Evolutionary conservation across 2,329 filamentous ascomycete genomes (phyloP).

Genomic region (Aureobasidium pullulans): DNA sequence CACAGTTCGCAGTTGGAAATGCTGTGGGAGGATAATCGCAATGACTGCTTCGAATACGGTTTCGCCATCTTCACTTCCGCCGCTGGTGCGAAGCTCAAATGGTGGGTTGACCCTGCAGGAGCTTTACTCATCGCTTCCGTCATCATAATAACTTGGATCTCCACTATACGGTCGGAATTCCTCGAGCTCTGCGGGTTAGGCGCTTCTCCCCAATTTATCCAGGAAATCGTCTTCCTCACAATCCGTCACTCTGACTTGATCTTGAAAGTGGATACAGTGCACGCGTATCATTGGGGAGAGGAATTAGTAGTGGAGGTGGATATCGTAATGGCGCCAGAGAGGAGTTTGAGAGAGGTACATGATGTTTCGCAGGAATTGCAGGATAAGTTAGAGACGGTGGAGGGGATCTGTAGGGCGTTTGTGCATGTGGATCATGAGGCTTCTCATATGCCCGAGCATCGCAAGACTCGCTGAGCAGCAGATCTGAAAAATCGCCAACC

Average conservation of each 20-base stretch:
- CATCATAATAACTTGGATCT: not conserved
- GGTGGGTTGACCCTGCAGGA: not conserved
- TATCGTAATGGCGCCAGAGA: not conserved
- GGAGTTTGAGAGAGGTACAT: not conserved
- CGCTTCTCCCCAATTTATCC: not conserved
- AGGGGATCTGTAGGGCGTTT: not conserved
- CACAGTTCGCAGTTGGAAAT: not conserved
- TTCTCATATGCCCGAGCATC: not conserved
- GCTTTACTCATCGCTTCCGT: not conserved
- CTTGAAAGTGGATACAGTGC: not conserved
- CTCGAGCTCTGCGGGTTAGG: not conserved
- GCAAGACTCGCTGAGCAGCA: not conserved
- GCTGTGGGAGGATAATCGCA: not conserved
- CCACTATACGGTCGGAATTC: not conserved
- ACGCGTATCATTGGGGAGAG: not conserved
- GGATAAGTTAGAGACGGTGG: not conserved
- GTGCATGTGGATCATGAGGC: not conserved
- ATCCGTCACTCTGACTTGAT: not conserved
- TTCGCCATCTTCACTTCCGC: not conserved
- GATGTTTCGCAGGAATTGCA: not conserved
- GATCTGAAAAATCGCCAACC: too few species aligned
- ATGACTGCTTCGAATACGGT: not conserved
- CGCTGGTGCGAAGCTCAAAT: not conserved
- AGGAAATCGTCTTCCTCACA: not conserved
- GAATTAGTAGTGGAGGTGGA: not conserved